Evolutionary conservation across 176 grass and related monocot genomes (phyloP), one percentile per base, ranked within the genome.

Genomic region (Rhynchospora pubera): DNA sequence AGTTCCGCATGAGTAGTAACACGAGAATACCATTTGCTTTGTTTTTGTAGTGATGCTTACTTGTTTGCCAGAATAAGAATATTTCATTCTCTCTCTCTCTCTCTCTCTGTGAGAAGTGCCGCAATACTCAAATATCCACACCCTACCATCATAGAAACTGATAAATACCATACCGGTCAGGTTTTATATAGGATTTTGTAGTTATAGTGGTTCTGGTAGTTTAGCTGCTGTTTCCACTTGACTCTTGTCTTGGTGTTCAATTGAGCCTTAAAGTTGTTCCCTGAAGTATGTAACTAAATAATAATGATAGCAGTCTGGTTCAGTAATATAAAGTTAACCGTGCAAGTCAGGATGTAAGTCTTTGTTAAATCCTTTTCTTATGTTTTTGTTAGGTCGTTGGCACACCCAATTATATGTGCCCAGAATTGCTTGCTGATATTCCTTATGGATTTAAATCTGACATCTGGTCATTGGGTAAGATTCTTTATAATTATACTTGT

Each of bases 381-480:
- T 77, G 48, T 16, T 32, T 39, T 77, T 14, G 26, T 82, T 87
- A 99, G 97, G 97, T 99, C 60, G 97, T 99, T 66, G 93, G 93
- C 83, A 99, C 97, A 47, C 97, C 97, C 77, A 99, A 99, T 88
- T 99, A 99, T 65, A 99, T 99, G 97, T 99, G 93, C 79, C 97
- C 93, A 7, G 97, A 99, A 87, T 89, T 99, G 80, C 93, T 96
- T 90, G 79, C 93, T 34, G 97, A 96, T 83, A 99, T 99, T 83
- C 97, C 97, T 14, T 99, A 99, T 48, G 93, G 97, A 83, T 99
- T 99, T 71, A 99, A 99, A 85, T 99, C 97, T 78, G 97, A 99
- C 56, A 93, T 99, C 84, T 99, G 97, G 97, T 99, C 93, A 87
- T 91, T 99, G 56, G 93, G 97, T 99, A 99, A 78, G 12, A 71